Evolutionary conservation across 352 stramenopile genomes (phyloP).

Genomic region (Globisporangium camurandrum): DNA sequence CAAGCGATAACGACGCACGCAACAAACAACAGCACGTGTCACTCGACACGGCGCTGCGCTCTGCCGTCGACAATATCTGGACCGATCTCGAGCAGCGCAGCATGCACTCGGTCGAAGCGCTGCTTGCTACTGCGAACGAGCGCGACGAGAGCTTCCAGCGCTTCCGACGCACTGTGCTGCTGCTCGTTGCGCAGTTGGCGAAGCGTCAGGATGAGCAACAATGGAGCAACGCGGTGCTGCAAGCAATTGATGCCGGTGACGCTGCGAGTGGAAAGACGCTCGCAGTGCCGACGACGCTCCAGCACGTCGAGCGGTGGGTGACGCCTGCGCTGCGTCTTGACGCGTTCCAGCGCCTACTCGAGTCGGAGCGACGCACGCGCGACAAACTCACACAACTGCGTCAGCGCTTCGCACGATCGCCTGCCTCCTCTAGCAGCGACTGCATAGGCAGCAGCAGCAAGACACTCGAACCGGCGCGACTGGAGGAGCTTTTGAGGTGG

Average conservation of each 20-base stretch:
- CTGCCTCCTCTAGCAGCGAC: background rate
- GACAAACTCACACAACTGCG: slow-evolving; percentile 24
- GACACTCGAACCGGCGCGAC: slow-evolving; percentile 4
- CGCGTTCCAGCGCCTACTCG: slow-evolving; percentile 20
- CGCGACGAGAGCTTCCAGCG: slow-evolving; percentile 16
- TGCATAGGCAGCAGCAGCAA: background rate
- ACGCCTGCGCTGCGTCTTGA: slow-evolving; percentile 16
- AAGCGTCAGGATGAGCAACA: slow-evolving; percentile 21
- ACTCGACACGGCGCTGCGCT: slow-evolving; percentile 15
- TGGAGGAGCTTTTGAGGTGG: slow-evolving; percentile 2
- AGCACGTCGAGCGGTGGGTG: slow-evolving; percentile 21
- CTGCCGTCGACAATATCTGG: slow-evolving; percentile 19
- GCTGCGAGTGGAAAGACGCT: background rate
- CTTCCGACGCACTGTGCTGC: slow-evolving; percentile 23
- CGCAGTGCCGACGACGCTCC: slow-evolving; percentile 13
- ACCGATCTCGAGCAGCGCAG: slow-evolving; percentile 19
- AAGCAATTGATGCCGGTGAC: background rate
- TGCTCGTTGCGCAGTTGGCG: slow-evolving; percentile 16
- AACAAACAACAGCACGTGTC: too few relatives aligned
- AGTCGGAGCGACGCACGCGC: slow-evolving; percentile 16
- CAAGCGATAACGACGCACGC: too few relatives aligned
- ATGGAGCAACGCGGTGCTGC: slow-evolving; percentile 19
- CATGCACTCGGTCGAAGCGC: slow-evolving; percentile 16
- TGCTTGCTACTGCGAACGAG: slow-evolving; percentile 11
- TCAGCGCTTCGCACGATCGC: slow-evolving; percentile 9